phyloP scores from a whole-genome alignment of 2,329 filamentous ascomycete species.

The Colletotrichum musae region DNA sequence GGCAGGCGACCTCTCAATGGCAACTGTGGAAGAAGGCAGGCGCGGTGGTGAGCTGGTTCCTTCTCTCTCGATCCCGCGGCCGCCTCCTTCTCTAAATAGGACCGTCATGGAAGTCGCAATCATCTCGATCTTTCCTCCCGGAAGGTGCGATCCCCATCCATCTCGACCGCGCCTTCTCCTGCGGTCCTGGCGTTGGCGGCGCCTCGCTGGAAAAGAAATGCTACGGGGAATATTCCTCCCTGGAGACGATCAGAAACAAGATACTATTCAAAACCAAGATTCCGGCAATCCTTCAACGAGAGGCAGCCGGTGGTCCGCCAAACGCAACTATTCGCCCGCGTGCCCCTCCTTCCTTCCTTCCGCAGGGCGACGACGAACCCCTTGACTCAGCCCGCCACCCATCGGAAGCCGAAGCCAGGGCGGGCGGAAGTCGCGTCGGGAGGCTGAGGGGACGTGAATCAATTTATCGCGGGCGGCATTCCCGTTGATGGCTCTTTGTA shows the following conservation, averaged over 20 bases:
- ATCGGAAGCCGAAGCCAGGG: conserved; percentile 32
- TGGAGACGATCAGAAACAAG: background rate
- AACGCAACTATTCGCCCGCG: conserved; percentile 17
- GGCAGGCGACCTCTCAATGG: background rate
- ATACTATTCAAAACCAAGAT: conserved; percentile 24
- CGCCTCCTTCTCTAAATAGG: conserved; percentile 22
- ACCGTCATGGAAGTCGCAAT: background rate
- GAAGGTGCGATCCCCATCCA: conserved; percentile 16
- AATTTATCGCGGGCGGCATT: background rate
- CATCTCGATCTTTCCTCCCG: background rate
- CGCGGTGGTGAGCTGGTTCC: background rate
- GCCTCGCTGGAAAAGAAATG: conserved; percentile 36
- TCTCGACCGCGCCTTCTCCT: conserved; percentile 2
- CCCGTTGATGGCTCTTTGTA: background rate
- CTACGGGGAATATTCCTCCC: conserved; percentile 23
- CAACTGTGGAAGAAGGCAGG: background rate
- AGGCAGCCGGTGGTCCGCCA: background rate
- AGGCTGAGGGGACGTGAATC: conserved; percentile 4
- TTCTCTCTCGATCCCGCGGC: background rate
- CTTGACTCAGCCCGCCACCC: conserved; percentile 41
- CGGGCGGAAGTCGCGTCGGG: conserved; percentile 2
- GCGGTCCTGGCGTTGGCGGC: conserved; percentile 20
- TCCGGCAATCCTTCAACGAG: background rate
- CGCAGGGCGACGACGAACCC: conserved; percentile 32
- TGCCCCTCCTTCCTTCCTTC: conserved; percentile 22